Percentiles rank a stretch among this genome's conserved stretches.
phyloP scores from a whole-genome alignment of 306 rosid species.

The Acacia crassicarpa region DNA sequence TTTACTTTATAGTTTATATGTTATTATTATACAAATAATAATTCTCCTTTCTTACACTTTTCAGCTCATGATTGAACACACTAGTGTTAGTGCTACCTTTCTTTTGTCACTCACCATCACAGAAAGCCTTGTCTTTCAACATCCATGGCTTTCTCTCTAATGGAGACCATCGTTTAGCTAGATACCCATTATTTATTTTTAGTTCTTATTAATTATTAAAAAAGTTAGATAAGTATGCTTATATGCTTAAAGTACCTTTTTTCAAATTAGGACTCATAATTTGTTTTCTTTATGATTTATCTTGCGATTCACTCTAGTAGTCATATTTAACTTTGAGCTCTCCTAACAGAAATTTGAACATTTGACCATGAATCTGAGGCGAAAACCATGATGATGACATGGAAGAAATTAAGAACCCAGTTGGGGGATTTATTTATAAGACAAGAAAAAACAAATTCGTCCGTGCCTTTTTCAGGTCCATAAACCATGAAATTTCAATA shows the following conservation, averaged over 20 bases:
- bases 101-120: background rate
- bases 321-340: too few species aligned
- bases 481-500: conserved; percentile 32
- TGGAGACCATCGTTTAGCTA: background rate
- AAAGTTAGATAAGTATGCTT: background rate
- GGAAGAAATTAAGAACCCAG: background rate
- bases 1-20: background rate
- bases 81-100: background rate
- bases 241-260: background rate
- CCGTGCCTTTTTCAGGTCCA: conserved; percentile 40
- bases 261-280: background rate
- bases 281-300: too few species aligned
- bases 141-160: background rate
- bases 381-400: background rate
- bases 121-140: background rate
- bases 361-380: background rate
- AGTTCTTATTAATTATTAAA: background rate
- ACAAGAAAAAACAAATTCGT: conserved; percentile 25
- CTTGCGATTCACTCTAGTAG: too few species aligned
- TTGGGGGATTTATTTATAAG: background rate
- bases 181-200: background rate
- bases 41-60: background rate
- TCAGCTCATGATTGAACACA: background rate
- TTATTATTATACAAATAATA: background rate
- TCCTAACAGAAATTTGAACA: too few species aligned